Conservation (phyloP, 371 early-diverging fungal species). For the Lichtheimia ornata region DNA sequence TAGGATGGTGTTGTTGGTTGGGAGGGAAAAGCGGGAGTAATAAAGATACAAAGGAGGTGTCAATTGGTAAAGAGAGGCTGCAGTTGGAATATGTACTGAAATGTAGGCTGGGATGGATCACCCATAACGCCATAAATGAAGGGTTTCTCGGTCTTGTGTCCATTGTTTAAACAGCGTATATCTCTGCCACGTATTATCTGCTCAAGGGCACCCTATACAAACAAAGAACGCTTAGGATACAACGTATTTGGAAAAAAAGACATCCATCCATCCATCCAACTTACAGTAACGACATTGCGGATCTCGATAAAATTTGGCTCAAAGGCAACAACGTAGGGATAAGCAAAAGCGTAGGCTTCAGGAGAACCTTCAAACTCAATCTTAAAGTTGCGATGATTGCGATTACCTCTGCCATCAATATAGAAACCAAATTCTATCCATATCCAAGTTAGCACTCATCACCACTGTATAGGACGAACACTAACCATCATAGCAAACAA, state of each 20-base stretch:
- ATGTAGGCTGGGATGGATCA: slow-evolving; percentile 28
- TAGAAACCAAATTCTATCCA: slow-evolving; percentile 51
- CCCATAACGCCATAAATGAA: slow-evolving; percentile 43
- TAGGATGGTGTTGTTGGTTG: neutral
- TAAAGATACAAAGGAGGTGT: neutral
- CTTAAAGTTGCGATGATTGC: slow-evolving; percentile 35
- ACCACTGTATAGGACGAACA: neutral
- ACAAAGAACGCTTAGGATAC: neutral
- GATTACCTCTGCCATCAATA: slow-evolving; percentile 47
- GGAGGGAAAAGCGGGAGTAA: neutral
- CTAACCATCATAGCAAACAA: slow-evolving; percentile 53
- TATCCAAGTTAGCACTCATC: neutral
- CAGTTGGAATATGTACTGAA: slow-evolving; percentile 32
- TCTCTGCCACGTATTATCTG: slow-evolving; percentile 66
- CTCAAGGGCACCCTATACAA: slow-evolving; percentile 54
- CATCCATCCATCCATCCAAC: neutral
- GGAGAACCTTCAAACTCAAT: slow-evolving; percentile 55
- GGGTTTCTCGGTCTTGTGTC: slow-evolving; percentile 45
- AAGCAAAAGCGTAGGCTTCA: slow-evolving; percentile 38
- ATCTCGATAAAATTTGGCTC: slow-evolving; percentile 48
- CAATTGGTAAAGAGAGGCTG: slow-evolving; percentile 5
- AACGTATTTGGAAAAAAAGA: neutral
- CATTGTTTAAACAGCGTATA: slow-evolving; percentile 55
- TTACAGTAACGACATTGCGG: slow-evolving; percentile 45
- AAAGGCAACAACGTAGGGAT: slow-evolving; percentile 50